Percentiles rank a stretch among this genome's conserved stretches.
Conservation (phyloP, 1,284 basidiomycete genomes). For the Naganishia cerealis region DNA sequence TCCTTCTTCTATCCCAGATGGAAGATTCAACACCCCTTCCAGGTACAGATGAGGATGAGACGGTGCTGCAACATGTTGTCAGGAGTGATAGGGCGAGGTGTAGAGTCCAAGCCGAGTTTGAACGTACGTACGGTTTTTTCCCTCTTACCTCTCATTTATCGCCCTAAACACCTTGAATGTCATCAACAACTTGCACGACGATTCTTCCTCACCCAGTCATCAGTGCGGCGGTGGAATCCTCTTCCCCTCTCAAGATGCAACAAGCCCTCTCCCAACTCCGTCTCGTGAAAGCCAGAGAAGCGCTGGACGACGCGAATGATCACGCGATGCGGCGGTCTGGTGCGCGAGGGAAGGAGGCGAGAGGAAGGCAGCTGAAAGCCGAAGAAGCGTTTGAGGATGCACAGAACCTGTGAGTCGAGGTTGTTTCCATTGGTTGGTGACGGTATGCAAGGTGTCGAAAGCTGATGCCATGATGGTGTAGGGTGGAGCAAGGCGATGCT, state of each 20-base stretch:
- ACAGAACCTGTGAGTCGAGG: constrained; percentile 40
- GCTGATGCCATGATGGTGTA: constrained; percentile 29
- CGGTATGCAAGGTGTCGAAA: not conserved
- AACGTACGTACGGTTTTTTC: constrained; percentile 40
- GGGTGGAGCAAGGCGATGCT: constrained; percentile 34
- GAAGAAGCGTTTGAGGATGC: constrained; percentile 56
- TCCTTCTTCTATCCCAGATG: constrained; percentile 61
- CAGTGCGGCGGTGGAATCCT: constrained; percentile 36
- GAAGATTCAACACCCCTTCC: constrained; percentile 49
- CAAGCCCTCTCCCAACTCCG: constrained; percentile 30
- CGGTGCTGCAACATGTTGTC: constrained; percentile 51
- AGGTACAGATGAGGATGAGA: constrained; percentile 30
- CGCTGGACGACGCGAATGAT: constrained; percentile 59
- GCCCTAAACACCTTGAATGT: not conserved
- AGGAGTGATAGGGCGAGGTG: constrained; percentile 48
- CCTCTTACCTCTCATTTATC: not conserved
- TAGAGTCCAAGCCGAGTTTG: constrained; percentile 41
- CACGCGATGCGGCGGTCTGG: constrained; percentile 63
- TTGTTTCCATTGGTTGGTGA: not conserved
- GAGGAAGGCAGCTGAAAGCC: constrained; percentile 60
- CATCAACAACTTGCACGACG: not conserved
- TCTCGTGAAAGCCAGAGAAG: constrained; percentile 36
- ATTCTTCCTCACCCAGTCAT: not conserved
- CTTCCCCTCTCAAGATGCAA: constrained; percentile 38
- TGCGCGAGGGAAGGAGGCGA: constrained; percentile 62